These are phyloP conservation scores for Didymella glomerata DNA, from an alignment of 2,329 filamentous ascomycete species.

Conservation along the genomic window DNA sequence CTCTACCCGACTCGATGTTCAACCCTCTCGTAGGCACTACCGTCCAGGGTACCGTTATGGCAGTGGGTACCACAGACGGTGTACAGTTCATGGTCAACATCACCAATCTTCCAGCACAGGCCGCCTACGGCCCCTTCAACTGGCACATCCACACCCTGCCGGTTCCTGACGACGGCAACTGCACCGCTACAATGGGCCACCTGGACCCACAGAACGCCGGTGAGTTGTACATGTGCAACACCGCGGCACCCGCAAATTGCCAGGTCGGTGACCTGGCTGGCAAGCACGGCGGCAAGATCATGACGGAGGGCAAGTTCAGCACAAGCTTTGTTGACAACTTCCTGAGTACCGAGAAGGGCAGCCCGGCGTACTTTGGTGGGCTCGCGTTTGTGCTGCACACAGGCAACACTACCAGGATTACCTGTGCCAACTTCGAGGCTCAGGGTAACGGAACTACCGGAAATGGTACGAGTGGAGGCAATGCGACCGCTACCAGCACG, in stretches of 20 bases:
- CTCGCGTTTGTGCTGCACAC: conserved; percentile 62
- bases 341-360: conserved; percentile 54
- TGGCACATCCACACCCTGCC: conserved; percentile 54
- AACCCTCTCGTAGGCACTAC: conserved; percentile 30
- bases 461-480: conserved; percentile 18
- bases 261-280: conserved; percentile 55
- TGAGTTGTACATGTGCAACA: conserved; percentile 47
- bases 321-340: conserved; percentile 57
- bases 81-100: conserved; percentile 52
- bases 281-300: conserved; percentile 53
- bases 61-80: conserved; percentile 42
- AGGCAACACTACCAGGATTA: conserved; percentile 59
- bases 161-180: conserved; percentile 50
- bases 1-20: conserved; percentile 33
- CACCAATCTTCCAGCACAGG: conserved; percentile 46
- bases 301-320: conserved; percentile 36
- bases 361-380: conserved; percentile 60
- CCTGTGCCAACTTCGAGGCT: conserved; percentile 65
- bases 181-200: conserved; percentile 48
- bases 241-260: conserved; percentile 43
- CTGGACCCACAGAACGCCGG: conserved; percentile 52
- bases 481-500: conserved; percentile 24
- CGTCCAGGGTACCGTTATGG: conserved; percentile 45
- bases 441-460: conserved; percentile 51
- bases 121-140: conserved; percentile 31